A percentile compares a stretch with the other conserved stretches of the same genome.
These are phyloP conservation scores for Trametes punicea DNA, from an alignment of 768 basidiomycete species.

Conservation along the genomic window DNA sequence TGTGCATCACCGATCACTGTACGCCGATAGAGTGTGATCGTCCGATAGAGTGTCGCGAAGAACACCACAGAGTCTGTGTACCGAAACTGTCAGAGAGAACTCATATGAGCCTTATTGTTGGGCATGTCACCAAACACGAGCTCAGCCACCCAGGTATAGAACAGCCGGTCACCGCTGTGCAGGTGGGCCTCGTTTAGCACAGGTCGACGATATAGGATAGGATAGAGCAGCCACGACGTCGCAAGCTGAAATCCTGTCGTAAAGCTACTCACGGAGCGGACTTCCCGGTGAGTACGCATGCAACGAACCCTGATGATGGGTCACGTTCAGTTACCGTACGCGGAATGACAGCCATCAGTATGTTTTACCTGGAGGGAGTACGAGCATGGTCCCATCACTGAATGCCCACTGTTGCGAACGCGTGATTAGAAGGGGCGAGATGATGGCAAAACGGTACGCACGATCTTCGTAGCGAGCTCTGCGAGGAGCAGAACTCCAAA, in stretches of 20 bases:
- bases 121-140: conserved; percentile 28
- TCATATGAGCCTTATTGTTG: background rate
- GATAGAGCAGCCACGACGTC: background rate
- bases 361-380: conserved; percentile 26
- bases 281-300: conserved; percentile 25
- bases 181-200: background rate
- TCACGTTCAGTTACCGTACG: background rate
- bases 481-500: conserved; percentile 17
- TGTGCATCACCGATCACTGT: conserved; percentile 17
- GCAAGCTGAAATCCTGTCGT: background rate
- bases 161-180: conserved; percentile 22
- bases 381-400: conserved; percentile 22
- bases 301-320: conserved; percentile 21
- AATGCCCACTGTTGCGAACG: conserved; percentile 23
- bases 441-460: background rate
- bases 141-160: conserved; percentile 28
- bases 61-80: conserved; percentile 25
- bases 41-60: conserved; percentile 26
- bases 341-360: too few relatives aligned
- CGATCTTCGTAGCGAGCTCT: conserved; percentile 26
- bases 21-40: conserved; percentile 20
- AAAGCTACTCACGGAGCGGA: conserved; percentile 17
- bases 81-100: background rate
- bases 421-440: background rate
- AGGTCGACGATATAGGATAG: background rate